Evolutionary conservation across 164 flowering plant species (phyloP).

Genomic region (Cinnamomum chago): DNA sequence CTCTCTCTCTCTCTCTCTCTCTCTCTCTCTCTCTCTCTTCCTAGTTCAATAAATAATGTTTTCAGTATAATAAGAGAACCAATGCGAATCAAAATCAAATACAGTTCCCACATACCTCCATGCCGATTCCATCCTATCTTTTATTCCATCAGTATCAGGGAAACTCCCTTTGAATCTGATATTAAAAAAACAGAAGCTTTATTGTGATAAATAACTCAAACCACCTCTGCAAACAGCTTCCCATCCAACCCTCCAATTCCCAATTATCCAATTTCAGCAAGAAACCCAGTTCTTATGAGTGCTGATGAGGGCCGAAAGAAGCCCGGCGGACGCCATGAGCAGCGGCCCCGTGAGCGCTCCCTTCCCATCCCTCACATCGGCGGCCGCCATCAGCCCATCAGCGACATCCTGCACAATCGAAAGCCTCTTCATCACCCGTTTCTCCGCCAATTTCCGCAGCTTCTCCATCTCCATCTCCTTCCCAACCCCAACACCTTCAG

Average conservation of each 20-base stretch:
- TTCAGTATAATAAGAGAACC: not conserved
- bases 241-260: not conserved
- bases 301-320: constrained; percentile 86
- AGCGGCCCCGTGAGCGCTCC: constrained; percentile 60
- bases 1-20: no score
- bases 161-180: no score
- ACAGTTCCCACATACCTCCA: not conserved
- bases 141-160: not conserved
- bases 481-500: constrained; percentile 27
- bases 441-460: constrained; percentile 44
- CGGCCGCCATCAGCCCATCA: constrained; percentile 74
- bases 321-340: constrained; percentile 61
- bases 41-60: not conserved
- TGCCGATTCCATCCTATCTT: not conserved
- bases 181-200: not conserved
- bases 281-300: constrained; percentile 95
- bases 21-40: no score
- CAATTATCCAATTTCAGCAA: constrained; percentile 37
- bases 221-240: not conserved
- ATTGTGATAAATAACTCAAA: not conserved
- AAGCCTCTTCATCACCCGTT: constrained; percentile 62
- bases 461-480: constrained; percentile 30
- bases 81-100: not conserved
- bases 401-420: constrained; percentile 82
- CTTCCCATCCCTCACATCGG: constrained; percentile 70